Base-by-base conservation (phyloP, 257 asterid species). In the Echites panduratus region DNA sequence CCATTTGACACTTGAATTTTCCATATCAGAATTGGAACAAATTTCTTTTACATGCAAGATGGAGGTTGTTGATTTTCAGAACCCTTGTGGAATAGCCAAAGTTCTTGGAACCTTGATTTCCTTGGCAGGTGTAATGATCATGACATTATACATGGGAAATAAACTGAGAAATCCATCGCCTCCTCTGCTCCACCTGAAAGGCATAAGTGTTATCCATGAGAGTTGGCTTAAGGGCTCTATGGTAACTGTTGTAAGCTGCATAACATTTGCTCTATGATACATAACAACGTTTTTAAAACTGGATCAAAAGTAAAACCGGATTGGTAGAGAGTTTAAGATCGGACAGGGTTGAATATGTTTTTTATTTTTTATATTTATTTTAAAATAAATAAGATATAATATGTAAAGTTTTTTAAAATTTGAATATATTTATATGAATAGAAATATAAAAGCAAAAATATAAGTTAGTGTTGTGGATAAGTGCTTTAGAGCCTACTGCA, bases 81-180 rank as follows among this genome's bases (percentile, higher is more conserved):
- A 82, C 71, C 86, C 81, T 38, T 84, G 86, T 4, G 96, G 91
- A 75, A 78, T 84, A 0, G 95, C 93, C 16, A 89, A 89, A 68
- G 70, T 86, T 45, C 5, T 84, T 0, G 96, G 97, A 74, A 83
- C 96, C 0, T 77, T 81, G 68, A 62, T 91, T 22, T 88, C 96
- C 40, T 81, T 91, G 84, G 91, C 80, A 12, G 93, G 96, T 70
- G 90, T 91, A 7, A 78, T 85, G 87, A 77, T 62, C 49, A 88
- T 88, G 92, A 82, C 96, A 45, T 72, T 91, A 76, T 89, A 86
- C 84, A 88, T 88, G 54, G 97, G 97, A 77, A 77, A 82, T 22
- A 73, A 81, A 9, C 62, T 88, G 70, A 72, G 79, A 73, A 79
- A 82, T 75, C 49, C 83, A 35, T 88, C 87, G 47, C 71, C 68